Evolutionary conservation across 2,329 filamentous ascomycete genomes (phyloP), one percentile per base, ranked within the genome.

Genomic region (Truncatella angustata): DNA sequence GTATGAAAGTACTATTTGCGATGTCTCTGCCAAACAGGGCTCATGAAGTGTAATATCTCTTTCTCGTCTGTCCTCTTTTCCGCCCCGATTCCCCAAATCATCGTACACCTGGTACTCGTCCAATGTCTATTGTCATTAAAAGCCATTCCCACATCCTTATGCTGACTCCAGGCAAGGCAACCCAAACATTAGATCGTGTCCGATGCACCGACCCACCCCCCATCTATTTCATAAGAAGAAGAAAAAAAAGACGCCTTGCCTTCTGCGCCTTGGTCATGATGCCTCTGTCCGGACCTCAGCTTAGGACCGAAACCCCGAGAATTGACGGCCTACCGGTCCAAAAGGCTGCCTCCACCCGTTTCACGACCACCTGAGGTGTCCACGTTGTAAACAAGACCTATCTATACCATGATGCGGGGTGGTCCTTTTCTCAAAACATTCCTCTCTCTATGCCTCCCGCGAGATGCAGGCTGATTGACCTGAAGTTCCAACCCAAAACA

Each of bases 391-490:
- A n/a, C n/a, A n/a, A 12, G 21, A 16, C 24, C 40, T 24, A 16
- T 44, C 40, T 49, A 49, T 49, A 23, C 32, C 34, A 35, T 50
- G 21, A 42, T 35, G 16, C 26, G 20, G n/a, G 24, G 37, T n/a
- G 16, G 16, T 16, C 51, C 28, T 28, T 53, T 53, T 34, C 34
- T 49, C 16, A 53, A 36, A 12, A 53, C 51, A 12, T 53, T 53
- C 32, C 51, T 47, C 21, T 42, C 34, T 10, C 37, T 30, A 16
- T 45, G 28, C 35, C 23, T 23, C 24, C 32, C 23, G 12, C 46
- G 30, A 20, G 20, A 32, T 5, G 20, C 12, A 37, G 20, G 28
- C 24, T 14, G 28, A n/a, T 35, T 6, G 2, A 20, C 40, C 18
- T 21, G 28, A 28, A 23, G 23, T 5, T 45, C 35, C 21, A 42